Conservation (phyloP, 129 eudicot species). For the Chrysanthemum makinoi region DNA sequence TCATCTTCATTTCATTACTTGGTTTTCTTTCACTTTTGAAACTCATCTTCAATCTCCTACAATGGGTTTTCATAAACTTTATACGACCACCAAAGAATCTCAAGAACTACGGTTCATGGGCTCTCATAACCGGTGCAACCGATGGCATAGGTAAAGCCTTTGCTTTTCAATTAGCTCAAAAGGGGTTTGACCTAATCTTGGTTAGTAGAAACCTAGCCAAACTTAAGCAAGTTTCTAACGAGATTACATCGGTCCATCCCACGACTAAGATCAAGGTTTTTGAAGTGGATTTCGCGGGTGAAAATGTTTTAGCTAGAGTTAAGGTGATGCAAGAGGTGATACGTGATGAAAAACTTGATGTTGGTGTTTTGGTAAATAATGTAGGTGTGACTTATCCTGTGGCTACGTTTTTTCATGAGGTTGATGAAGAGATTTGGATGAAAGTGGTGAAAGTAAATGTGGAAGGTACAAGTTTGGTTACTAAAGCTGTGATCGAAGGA, state of each 20-base stretch:
- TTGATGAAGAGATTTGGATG: constrained; percentile 49
- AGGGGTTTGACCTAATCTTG: constrained; percentile 61
- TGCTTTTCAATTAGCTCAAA: constrained; percentile 58
- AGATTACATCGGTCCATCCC: constrained; percentile 31
- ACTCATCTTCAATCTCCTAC: constrained; percentile 27
- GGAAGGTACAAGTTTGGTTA: constrained; percentile 57
- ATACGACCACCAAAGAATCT: constrained; percentile 59
- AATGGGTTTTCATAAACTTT: constrained; percentile 52
- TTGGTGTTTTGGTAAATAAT: constrained; percentile 71
- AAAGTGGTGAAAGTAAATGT: constrained; percentile 60
- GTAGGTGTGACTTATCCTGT: constrained; percentile 66
- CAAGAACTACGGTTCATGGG: constrained; percentile 69
- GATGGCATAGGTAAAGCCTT: constrained; percentile 84
- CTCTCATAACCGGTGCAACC: constrained; percentile 76
- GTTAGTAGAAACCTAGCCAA: constrained; percentile 50
- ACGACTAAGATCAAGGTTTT: constrained; percentile 31
- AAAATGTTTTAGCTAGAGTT: constrained; percentile 20
- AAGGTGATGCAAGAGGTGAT: constrained; percentile 33
- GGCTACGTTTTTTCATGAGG: constrained; percentile 66
- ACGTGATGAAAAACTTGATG: constrained; percentile 40
- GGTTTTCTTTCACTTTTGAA: constrained; percentile 48
- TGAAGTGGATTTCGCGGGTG: constrained; percentile 44
- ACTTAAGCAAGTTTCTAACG: constrained; percentile 33
- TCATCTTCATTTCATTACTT: constrained; percentile 24
- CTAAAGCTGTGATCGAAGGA: constrained; percentile 48